Base-by-base conservation (phyloP, 345 rosid genomes). In the Arabis alpina region DNA sequence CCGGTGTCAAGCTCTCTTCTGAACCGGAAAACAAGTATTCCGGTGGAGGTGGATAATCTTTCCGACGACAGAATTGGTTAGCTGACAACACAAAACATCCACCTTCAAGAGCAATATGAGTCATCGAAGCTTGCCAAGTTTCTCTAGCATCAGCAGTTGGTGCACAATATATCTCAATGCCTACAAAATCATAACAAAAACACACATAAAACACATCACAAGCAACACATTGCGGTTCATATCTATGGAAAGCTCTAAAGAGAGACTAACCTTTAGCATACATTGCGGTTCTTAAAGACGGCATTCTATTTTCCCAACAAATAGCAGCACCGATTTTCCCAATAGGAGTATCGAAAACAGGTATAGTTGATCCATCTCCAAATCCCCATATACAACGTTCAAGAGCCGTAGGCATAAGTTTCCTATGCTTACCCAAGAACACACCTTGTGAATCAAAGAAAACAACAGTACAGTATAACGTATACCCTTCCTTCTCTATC, bases 281-380 rank as follows among this genome's bases (percentile, higher is more conserved):
- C 90, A 93, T 83, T 16, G 98, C 98, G 39, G 93, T 89, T 79
- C 97, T 84, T 14, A 89, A 83, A 66, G 92, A 89, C 9, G 98
- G 98, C 97, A 93, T 93, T 79, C 86, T 83, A 68, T 91, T 93
- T 61, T 93, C 96, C 97, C 97, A 93, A 75, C 96, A 93, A 64
- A 93, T 84, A 41, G 94, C 97, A 54, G 94, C 96, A 19, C 97
- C 97, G 0, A 93, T 86, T 77, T 91, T 93, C 8, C 97, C 96
- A 32, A 91, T 66, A 2, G 93, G 86, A 19, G 96, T 87, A 37
- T 89, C 90, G 36, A 89, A 83, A 56, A 93, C 95, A 5, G 95
- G 93, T 58, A 93, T 86, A 3, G 93, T 93, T 1, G 94, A 93
- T 44, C 97, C 97, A 78, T 93, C 98, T 36, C 97, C 96, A 19